These are phyloP conservation scores for Talaromyces atroroseus DNA, from an alignment of 2,329 filamentous ascomycete genomes.

Conservation along the genomic window DNA sequence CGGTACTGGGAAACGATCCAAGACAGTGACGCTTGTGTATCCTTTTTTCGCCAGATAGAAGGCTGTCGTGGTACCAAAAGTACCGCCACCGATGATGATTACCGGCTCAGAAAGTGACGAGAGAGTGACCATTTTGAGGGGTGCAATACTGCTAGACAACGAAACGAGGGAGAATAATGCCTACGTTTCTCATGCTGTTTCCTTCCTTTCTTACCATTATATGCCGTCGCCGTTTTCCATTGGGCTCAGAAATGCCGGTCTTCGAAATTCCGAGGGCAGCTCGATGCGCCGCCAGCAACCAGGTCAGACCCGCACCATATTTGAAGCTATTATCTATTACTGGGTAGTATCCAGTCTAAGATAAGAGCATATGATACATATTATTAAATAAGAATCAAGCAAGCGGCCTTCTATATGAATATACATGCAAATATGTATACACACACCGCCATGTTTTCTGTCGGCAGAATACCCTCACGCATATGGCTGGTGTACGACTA, in stretches of 20 bases:
- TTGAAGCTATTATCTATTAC: no score
- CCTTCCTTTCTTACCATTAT: neutral
- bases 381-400: no score
- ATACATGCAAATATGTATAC: no score
- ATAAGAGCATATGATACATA: no score
- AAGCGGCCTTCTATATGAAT: no score
- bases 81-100: slow-evolving; percentile 37
- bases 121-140: neutral
- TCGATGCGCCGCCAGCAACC: neutral
- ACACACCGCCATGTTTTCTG: no score
- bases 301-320: neutral
- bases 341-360: no score
- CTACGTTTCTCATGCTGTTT: no score
- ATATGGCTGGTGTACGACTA: no score
- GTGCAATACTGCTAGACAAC: no score
- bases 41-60: slow-evolving; percentile 46
- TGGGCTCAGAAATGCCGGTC: neutral
- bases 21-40: slow-evolving; percentile 45
- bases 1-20: slow-evolving; percentile 44
- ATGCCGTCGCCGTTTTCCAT: neutral
- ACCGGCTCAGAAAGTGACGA: slow-evolving; percentile 14
- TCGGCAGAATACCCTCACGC: no score
- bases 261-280: neutral
- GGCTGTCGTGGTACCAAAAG: slow-evolving; percentile 49
- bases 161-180: no score